Evolutionary conservation across 129 eudicot genomes (phyloP), one percentile per base, ranked within the genome.

Genomic region (Dittrichia graveolens): DNA sequence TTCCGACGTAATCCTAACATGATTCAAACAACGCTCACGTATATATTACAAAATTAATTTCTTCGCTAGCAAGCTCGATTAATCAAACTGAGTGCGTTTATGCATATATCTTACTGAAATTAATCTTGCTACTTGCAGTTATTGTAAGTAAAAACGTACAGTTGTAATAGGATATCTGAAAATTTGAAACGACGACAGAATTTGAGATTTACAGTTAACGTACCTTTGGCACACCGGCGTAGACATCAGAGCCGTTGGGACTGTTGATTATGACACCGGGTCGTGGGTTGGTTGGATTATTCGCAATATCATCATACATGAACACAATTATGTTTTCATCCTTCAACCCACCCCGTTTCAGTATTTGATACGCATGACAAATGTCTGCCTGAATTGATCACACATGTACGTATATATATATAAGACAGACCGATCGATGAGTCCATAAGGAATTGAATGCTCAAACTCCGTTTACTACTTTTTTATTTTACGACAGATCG

Each of bases 161-260:
- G n/a, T n/a, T n/a, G n/a, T n/a, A 24, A 24, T 24, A 24, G 0
- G 0, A 24, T 24, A 24, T 24, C 31, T 24, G 31, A 24, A 24
- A 0, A 0, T 24, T 24, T 24, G 31, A 24, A 24, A 24, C 2
- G 31, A 0, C 31, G 40, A 61, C 39, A 44, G 37, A 5, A 2
- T 4, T 7, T 5, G 31, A 18, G 16, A 10, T 14, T 40, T 0
- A 8, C 12, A 0, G 11, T 67, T 50, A 34, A 1, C 34, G 31
- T 75, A 90, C 96, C 97, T 92, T 92, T 1, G 96, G 96, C 34
- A 89, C 97, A 54, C 96, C 96, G 13, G 90, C 87, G 63, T 92
- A 92, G 3, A 89, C 97, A 78, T 92, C 86, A 0, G 59, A 50
- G n/a, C 96, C 97, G 0, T 65, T 40, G n/a, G 96, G 97, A 38